phyloP scores from a whole-genome alignment of 2,329 filamentous ascomycete genomes.

The Metarhizium rileyi region DNA sequence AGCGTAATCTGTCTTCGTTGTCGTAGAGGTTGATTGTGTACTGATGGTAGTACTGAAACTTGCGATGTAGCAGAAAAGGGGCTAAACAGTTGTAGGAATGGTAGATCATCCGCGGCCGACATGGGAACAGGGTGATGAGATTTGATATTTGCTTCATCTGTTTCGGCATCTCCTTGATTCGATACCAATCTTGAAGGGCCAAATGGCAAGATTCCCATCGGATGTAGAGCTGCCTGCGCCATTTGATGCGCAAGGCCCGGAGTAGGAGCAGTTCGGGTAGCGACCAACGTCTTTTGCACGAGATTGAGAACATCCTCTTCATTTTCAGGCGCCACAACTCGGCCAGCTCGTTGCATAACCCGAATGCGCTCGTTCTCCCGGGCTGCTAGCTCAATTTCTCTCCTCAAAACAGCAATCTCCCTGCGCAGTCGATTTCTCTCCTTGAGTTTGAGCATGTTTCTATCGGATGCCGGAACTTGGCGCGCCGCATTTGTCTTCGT shows the following conservation, averaged over 20 bases:
- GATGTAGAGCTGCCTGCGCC: constrained; percentile 40
- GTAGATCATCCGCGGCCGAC: constrained; percentile 53
- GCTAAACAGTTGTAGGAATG: constrained; percentile 63
- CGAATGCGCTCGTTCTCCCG: constrained; percentile 49
- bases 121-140: constrained; percentile 59
- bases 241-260: constrained; percentile 28
- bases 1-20: constrained; percentile 50
- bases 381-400: constrained; percentile 46
- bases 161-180: constrained; percentile 14
- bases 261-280: constrained; percentile 20
- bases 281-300: constrained; percentile 29
- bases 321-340: constrained; percentile 22
- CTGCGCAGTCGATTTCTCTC: constrained; percentile 42
- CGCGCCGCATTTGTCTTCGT: constrained; percentile 28
- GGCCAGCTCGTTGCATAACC: constrained; percentile 28
- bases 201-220: constrained; percentile 43
- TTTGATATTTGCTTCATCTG: constrained; percentile 30
- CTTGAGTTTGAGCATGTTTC: constrained; percentile 38
- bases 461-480: constrained; percentile 29
- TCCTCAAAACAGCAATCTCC: constrained; percentile 46
- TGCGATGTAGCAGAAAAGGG: constrained; percentile 53
- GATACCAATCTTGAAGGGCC: constrained; percentile 24
- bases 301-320: constrained; percentile 30
- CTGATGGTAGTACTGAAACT: constrained; percentile 33
- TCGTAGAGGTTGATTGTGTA: constrained; percentile 25